Conservation (phyloP, 176 grass and related monocot genomes). For the Thalia dealbata region DNA sequence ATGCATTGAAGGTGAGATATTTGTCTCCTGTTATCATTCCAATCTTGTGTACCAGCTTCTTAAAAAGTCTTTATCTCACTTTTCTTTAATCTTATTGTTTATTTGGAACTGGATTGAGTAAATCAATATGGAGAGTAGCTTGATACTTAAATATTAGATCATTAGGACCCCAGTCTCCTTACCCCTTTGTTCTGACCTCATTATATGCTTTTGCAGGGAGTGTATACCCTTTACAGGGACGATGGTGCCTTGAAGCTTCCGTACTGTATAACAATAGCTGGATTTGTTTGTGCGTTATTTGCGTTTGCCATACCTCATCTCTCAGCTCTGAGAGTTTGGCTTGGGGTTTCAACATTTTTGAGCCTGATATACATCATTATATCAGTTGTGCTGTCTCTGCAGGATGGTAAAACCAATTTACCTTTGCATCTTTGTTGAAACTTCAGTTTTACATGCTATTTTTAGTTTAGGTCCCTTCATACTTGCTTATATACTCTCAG, state of each 20-base stretch:
- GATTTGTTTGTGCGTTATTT: constrained; percentile 81
- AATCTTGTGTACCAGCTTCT: not conserved
- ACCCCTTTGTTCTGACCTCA: constrained; percentile 13
- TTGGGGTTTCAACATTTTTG: constrained; percentile 87
- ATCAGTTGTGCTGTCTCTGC: constrained; percentile 61
- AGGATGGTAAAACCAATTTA: constrained; percentile 51
- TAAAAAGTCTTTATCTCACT: not conserved
- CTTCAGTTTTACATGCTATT: not conserved
- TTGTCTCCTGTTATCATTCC: not conserved
- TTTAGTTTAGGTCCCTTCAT: not conserved
- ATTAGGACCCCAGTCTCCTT: not conserved
- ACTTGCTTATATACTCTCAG: not conserved
- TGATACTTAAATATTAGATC: not conserved
- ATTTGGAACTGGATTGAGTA: not conserved
- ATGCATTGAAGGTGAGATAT: constrained; percentile 75
- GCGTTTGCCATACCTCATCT: constrained; percentile 85
- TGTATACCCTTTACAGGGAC: constrained; percentile 67
- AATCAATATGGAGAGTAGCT: too few relatives aligned
- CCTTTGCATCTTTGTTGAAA: not conserved
- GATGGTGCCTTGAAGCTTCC: constrained; percentile 74
- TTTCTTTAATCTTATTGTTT: not conserved
- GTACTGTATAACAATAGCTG: constrained; percentile 80
- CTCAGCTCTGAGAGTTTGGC: constrained; percentile 85
- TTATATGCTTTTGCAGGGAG: constrained; percentile 41
- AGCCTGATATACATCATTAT: constrained; percentile 72